Conservation (phyloP, 2,329 filamentous ascomycete species). For the Rachicladosporium sp. region DNA sequence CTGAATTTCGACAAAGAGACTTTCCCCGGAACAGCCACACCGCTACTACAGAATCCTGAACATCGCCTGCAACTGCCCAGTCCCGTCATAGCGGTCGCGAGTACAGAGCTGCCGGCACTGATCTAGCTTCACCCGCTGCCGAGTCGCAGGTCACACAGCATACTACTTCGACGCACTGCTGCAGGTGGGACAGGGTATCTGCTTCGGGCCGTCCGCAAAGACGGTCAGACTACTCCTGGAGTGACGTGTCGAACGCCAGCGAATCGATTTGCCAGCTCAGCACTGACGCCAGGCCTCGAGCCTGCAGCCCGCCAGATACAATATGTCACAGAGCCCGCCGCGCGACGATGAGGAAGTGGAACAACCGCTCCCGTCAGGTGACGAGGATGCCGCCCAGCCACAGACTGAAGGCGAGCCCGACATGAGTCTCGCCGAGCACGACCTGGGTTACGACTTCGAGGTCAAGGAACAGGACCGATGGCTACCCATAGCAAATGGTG, state of each 20-base stretch:
- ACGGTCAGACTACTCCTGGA: conserved; percentile 6
- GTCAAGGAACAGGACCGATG: conserved; percentile 99
- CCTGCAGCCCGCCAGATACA: conserved; percentile 42
- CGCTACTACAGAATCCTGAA: too few species aligned
- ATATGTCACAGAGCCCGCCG: conserved; percentile 76
- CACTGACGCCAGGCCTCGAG: conserved; percentile 8
- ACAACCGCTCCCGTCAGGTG: conserved; percentile 53
- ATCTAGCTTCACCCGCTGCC: too few species aligned
- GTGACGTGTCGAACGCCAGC: conserved; percentile 20
- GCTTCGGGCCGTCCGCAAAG: conserved; percentile 7
- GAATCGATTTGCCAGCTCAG: conserved; percentile 14
- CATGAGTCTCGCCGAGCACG: conserved; percentile 18
- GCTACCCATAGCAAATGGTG: conserved; percentile 99
- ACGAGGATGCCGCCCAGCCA: conserved; percentile 69
- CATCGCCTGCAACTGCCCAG: too few species aligned
- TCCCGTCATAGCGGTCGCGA: too few species aligned
- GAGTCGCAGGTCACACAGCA: conserved; percentile 49
- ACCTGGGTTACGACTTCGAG: conserved; percentile 79
- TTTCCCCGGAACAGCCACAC: too few species aligned
- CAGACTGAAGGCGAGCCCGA: conserved; percentile 11
- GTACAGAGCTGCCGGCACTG: too few species aligned
- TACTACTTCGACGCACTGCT: conserved; percentile 79
- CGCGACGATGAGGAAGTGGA: conserved; percentile 81
- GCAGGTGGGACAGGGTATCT: conserved; percentile 31
- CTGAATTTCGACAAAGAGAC: too few species aligned